These are phyloP conservation scores for Kazachstania martiniae DNA, from an alignment of 805 yeast species.

Conservation along the genomic window DNA sequence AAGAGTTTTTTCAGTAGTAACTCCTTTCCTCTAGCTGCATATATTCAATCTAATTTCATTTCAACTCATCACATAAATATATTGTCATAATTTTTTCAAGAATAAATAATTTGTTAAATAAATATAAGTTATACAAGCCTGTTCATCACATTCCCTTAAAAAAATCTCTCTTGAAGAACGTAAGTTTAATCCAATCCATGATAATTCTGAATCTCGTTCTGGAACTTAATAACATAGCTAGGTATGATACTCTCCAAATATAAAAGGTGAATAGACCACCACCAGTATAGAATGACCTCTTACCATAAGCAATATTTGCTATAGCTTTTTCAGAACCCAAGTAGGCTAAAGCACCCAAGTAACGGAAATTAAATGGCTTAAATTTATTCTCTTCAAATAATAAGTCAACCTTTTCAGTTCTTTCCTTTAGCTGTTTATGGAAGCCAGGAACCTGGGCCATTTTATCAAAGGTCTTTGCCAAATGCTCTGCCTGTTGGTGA, in stretches of 20 bases:
- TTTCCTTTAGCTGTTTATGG: conserved; percentile 29
- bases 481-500: conserved; percentile 79
- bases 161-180: conserved; percentile 86
- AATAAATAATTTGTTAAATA: neutral
- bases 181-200: conserved; percentile 82
- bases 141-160: conserved; percentile 56
- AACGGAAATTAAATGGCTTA: conserved; percentile 68
- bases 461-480: conserved; percentile 62
- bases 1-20: conserved; percentile 41
- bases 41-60: too few species aligned
- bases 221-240: conserved; percentile 79
- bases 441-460: conserved; percentile 31
- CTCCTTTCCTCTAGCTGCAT: too few species aligned
- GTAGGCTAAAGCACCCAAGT: conserved; percentile 88
- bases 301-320: conserved; percentile 76
- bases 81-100: too few species aligned
- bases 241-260: conserved; percentile 88
- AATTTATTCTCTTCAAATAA: conserved; percentile 37
- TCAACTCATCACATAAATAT: too few species aligned
- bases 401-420: conserved; percentile 32
- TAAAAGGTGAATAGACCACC: conserved; percentile 84
- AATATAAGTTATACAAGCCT: neutral
- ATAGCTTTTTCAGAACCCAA: conserved; percentile 90
- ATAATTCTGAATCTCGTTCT: conserved; percentile 79
- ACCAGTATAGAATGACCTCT: conserved; percentile 70